Conservation (phyloP, 257 asterid species). For the Capsicum rhomboideum region DNA sequence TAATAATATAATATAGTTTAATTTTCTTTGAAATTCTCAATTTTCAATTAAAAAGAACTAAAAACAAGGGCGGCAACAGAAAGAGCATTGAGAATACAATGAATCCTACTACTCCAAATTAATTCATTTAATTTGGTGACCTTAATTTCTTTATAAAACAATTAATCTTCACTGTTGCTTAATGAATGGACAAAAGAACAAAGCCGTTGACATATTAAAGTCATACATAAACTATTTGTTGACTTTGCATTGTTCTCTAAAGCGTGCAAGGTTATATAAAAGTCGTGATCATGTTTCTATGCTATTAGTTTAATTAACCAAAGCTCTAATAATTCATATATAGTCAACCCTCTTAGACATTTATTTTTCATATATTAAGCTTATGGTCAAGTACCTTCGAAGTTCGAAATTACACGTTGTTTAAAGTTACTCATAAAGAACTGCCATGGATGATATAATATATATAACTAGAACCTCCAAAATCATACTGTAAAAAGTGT, state of each 20-base stretch:
- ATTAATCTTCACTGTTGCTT: neutral
- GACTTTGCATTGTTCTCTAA: slow-evolving; percentile 13
- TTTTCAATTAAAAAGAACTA: neutral
- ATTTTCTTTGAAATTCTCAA: neutral
- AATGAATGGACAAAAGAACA: neutral
- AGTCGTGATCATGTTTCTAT: neutral
- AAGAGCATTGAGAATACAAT: neutral
- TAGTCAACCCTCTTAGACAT: neutral
- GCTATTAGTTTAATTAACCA: neutral
- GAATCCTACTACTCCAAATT: neutral
- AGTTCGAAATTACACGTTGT: neutral
- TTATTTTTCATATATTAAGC: neutral
- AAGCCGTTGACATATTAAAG: neutral
- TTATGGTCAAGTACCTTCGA: neutral
- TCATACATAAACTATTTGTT: slow-evolving; percentile 7
- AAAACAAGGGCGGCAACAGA: neutral
- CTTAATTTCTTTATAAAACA: neutral
- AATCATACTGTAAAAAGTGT: neutral
- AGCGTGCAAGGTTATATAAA: slow-evolving; percentile 1
- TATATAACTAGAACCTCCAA: neutral
- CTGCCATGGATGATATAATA: neutral
- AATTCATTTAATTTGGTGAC: neutral
- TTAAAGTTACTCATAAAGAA: neutral
- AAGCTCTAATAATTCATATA: neutral
- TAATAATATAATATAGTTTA: too few relatives aligned